Evolutionary conservation across 106 monocot genomes (phyloP).

Genomic region (Platanthera zijinensis): DNA sequence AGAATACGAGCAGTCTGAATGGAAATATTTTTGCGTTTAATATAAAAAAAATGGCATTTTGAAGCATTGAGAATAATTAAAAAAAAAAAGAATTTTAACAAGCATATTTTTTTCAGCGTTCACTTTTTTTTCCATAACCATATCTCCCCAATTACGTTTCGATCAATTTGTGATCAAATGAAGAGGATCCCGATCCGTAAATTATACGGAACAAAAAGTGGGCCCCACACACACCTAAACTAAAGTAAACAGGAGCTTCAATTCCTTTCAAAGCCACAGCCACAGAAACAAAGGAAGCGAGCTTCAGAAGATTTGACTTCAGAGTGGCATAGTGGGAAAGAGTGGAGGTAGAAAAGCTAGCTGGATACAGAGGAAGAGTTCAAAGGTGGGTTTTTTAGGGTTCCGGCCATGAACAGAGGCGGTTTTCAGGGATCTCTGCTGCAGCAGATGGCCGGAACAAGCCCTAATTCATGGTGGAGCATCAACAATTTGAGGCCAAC

Average conservation of each 20-base stretch:
- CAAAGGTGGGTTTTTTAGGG: conserved; percentile 9
- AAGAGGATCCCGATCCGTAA: no score
- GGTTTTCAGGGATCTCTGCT: conserved; percentile 36
- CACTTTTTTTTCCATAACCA: no score
- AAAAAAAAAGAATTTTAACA: no score
- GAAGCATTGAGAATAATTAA: no score
- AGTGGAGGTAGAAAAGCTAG: neutral
- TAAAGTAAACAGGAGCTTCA: neutral
- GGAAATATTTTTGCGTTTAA: no score
- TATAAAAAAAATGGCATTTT: no score
- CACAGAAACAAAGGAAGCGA: conserved; percentile 15
- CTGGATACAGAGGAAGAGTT: neutral
- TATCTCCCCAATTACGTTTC: no score
- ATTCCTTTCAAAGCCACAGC: conserved; percentile 21
- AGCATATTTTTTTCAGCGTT: no score
- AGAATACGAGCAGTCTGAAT: no score
- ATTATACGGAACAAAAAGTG: conserved; percentile 3
- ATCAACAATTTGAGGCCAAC: conserved; percentile 24
- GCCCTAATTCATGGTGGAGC: conserved; percentile 50
- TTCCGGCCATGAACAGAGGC: conserved; percentile 40
- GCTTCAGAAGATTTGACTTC: conserved; percentile 5
- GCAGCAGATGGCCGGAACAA: conserved; percentile 53
- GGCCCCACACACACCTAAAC: neutral
- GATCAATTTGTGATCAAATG: no score
- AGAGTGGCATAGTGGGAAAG: neutral